Conservation (phyloP, 208 protist genomes). For the Endotrypanum monterogeii region DNA sequence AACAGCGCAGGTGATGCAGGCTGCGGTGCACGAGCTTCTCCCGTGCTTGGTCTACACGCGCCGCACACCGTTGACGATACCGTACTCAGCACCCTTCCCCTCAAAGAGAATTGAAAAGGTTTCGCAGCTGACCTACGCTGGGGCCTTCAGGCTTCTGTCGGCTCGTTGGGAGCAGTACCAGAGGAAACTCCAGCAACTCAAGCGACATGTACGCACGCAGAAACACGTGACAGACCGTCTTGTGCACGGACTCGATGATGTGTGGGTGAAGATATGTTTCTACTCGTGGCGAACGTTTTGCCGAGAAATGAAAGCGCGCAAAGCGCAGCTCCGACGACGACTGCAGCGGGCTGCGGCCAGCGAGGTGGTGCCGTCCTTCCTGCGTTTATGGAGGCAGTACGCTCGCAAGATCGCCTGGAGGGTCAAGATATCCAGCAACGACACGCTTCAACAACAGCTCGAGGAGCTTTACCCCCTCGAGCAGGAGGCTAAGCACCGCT, state of each 20-base stretch:
- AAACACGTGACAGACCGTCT: slow-evolving; percentile 73
- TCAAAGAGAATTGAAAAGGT: slow-evolving; percentile 5
- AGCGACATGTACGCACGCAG: slow-evolving; percentile 48
- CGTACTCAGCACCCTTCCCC: not conserved
- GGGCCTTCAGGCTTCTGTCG: slow-evolving; percentile 71
- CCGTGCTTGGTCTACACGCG: slow-evolving; percentile 80
- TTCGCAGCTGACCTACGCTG: slow-evolving; percentile 52
- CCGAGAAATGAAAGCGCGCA: slow-evolving; percentile 49
- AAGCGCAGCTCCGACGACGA: slow-evolving; percentile 60
- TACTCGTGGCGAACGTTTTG: slow-evolving; percentile 76
- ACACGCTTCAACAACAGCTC: slow-evolving; percentile 57
- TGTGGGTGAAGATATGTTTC: slow-evolving; percentile 90
- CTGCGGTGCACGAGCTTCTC: slow-evolving; percentile 75
- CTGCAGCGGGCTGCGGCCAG: slow-evolving; percentile 45
- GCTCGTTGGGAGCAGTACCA: slow-evolving; percentile 52
- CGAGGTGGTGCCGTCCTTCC: slow-evolving; percentile 47
- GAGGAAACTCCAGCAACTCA: slow-evolving; percentile 32
- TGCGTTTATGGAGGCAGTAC: slow-evolving; percentile 74
- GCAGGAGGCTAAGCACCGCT: slow-evolving; percentile 59
- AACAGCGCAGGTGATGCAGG: slow-evolving; percentile 53
- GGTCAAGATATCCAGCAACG: slow-evolving; percentile 58
- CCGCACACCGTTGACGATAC: slow-evolving; percentile 8
- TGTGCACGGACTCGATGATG: slow-evolving; percentile 59
- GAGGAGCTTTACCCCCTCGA: slow-evolving; percentile 67
- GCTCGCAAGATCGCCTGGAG: slow-evolving; percentile 70